Conservation (phyloP, 345 rosid species). For the Citrus sp. region DNA sequence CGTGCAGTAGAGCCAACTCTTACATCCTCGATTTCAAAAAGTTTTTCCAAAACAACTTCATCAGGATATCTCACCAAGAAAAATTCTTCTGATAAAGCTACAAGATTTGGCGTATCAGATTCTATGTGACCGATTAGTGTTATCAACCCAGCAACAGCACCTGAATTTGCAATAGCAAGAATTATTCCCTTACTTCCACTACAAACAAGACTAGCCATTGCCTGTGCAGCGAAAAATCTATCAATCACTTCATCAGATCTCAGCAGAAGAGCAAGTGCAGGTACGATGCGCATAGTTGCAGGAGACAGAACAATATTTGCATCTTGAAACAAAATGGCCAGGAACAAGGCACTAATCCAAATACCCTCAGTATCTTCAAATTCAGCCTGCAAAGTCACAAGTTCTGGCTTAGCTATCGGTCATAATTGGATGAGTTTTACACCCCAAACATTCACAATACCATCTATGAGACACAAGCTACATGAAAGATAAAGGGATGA, state of each 20-base stretch:
- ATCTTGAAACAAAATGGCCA: conserved; percentile 80
- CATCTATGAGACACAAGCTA: background rate
- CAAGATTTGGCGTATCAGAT: conserved; percentile 47
- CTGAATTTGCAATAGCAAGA: conserved; percentile 76
- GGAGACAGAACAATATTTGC: conserved; percentile 53
- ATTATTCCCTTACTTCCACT: conserved; percentile 59
- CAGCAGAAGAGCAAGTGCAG: conserved; percentile 68
- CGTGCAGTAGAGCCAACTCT: conserved; percentile 69
- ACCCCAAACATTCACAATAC: background rate
- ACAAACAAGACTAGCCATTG: conserved; percentile 76
- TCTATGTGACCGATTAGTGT: conserved; percentile 67
- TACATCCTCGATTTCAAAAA: conserved; percentile 77
- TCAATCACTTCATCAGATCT: conserved; percentile 73
- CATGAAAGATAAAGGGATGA: background rate
- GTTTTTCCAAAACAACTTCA: conserved; percentile 60
- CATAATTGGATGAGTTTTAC: background rate
- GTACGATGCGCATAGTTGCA: conserved; percentile 58
- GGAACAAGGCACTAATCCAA: conserved; percentile 74
- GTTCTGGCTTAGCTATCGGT: conserved; percentile 10
- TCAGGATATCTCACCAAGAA: conserved; percentile 53
- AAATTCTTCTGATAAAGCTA: conserved; percentile 67
- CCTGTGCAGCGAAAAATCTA: conserved; percentile 83
- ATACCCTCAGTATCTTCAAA: conserved; percentile 66
- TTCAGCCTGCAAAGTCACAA: conserved; percentile 45
- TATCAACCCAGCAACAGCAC: conserved; percentile 76